These are phyloP conservation scores for Didymellaceae sp. DNA, from an alignment of 2,329 filamentous ascomycete genomes.

Conservation along the genomic window DNA sequence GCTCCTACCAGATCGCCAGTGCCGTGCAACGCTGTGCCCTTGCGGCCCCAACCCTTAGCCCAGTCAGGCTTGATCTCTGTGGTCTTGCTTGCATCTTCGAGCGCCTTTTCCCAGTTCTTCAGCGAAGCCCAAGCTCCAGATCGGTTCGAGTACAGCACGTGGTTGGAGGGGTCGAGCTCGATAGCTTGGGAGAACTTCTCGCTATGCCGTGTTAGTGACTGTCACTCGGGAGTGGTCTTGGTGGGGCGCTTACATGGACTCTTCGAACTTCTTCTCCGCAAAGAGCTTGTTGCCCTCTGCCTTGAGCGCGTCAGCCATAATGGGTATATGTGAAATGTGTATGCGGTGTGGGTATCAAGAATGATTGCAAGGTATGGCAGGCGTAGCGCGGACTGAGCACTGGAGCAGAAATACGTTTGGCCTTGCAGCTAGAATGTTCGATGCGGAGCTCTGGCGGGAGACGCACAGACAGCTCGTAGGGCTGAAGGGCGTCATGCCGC, in stretches of 20 bases:
- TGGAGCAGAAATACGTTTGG: conserved; percentile 43
- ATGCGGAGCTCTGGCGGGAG: conserved; percentile 34
- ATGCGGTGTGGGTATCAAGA: conserved; percentile 9
- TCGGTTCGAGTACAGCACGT: conserved; percentile 97
- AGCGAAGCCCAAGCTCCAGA: conserved; percentile 88
- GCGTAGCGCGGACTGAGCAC: conserved; percentile 29
- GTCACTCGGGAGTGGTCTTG: conserved; percentile 11
- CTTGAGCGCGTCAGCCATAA: conserved; percentile 83
- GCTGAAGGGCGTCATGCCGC: conserved; percentile 36
- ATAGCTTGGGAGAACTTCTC: conserved; percentile 96
- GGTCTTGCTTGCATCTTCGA: conserved; percentile 91
- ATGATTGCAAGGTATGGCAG: conserved; percentile 12
- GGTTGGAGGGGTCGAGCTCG: conserved; percentile 83
- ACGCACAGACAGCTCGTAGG: conserved; percentile 25
- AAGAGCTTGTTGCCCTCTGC: conserved; percentile 99
- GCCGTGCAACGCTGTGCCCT: conserved; percentile 89
- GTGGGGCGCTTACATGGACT: conserved; percentile 78
- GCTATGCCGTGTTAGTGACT: conserved; percentile 56
- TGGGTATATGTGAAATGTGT: conserved; percentile 23
- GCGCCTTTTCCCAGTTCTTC: conserved; percentile 82
- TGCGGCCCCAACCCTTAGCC: conserved; percentile 95
- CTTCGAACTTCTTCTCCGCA: conserved; percentile 93
- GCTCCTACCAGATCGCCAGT: conserved; percentile 84
- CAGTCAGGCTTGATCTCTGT: conserved; percentile 96
- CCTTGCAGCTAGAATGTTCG: conserved; percentile 47